Evolutionary conservation across 2,329 filamentous ascomycete genomes (phyloP).

Genomic region (Aspergillus sp.): DNA sequence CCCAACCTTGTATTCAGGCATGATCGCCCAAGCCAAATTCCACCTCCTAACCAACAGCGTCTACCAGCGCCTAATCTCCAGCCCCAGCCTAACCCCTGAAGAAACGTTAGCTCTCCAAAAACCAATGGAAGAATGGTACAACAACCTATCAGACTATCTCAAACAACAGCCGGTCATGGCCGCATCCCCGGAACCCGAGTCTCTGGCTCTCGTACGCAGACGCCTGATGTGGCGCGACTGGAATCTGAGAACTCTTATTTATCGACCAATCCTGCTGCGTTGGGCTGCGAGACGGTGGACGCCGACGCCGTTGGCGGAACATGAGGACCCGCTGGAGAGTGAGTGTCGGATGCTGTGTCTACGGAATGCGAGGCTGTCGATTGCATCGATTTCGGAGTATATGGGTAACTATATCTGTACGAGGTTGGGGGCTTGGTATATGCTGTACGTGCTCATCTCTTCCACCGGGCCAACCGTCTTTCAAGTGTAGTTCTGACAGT

Average conservation of each 20-base stretch:
- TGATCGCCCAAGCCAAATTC: conserved; percentile 36
- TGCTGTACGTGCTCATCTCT: conserved; percentile 24
- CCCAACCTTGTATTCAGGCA: conserved; percentile 37
- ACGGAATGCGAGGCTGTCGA: conserved; percentile 34
- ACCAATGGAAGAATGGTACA: conserved; percentile 38
- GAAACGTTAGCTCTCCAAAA: conserved; percentile 35
- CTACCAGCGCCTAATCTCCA: conserved; percentile 39
- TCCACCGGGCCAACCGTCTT: neutral
- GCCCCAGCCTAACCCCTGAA: conserved; percentile 32
- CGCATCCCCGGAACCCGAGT: conserved; percentile 23
- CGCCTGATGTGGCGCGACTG: conserved; percentile 37
- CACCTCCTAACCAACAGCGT: conserved; percentile 39
- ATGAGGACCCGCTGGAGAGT: conserved; percentile 30
- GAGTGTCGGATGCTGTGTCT: conserved; percentile 35
- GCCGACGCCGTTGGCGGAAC: conserved; percentile 20
- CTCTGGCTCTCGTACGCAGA: conserved; percentile 32
- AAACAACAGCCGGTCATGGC: conserved; percentile 26
- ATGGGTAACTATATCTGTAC: conserved; percentile 34
- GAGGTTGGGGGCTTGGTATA: conserved; percentile 37
- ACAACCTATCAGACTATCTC: conserved; percentile 34
- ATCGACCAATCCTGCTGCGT: conserved; percentile 35
- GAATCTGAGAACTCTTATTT: conserved; percentile 38
- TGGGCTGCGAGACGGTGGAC: conserved; percentile 32
- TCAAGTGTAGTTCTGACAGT: too few relatives aligned
- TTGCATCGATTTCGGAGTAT: conserved; percentile 35